Evolutionary conservation across 1,284 basidiomycete species (phyloP), one percentile per base, ranked within the genome.

Genomic region (Pterulicium gracile): DNA sequence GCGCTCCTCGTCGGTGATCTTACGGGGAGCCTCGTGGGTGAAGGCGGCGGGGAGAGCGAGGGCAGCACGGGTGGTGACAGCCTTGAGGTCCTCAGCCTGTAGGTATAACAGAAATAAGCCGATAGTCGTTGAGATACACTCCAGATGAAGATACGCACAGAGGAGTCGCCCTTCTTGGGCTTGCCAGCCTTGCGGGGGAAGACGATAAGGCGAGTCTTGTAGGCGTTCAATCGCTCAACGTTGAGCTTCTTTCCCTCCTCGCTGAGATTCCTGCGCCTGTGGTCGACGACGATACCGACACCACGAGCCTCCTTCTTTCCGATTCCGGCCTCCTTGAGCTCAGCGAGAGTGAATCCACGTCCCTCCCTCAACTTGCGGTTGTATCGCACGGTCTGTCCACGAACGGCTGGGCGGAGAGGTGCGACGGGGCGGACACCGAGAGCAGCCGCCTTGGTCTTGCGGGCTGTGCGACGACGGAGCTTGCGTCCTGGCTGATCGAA

Each of bases 401-500:
- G 93, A 60, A 99, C 96, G 54, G 94, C 95, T 49, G 95, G 95
- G 62, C 96, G 93, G 61, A 98, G 89, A 61, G 86, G 84, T 56
- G 83, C 77, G 56, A 93, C 79, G 51, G 95, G 95, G 60, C 92
- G 88, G 55, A 94, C 90, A 60, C 96, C 95, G 52, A 96, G 86
- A 53, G 80, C 70, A 48, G 93, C 81, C 51, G 93, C 92, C 77
- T 97, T 98, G 61, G 78, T 75, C 70, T 90, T 84, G 68, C 96
- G 90, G 45, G 94, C 92, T 53, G 77, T 84, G 66, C 96, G 89
- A 67, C 96, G 81, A 66, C 91, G 87, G 70, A 95, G 88, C 76
- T 98, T 98, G 68, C 89, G 88, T 50, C 94, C 96, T 54, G 95
- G 92, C 73, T 98, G 96, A 78, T 98, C 90, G 68, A 98, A 98